These are phyloP conservation scores for Polychytrium aggregatum DNA, from an alignment of 192 early-diverging fungal genomes.

Conservation along the genomic window DNA sequence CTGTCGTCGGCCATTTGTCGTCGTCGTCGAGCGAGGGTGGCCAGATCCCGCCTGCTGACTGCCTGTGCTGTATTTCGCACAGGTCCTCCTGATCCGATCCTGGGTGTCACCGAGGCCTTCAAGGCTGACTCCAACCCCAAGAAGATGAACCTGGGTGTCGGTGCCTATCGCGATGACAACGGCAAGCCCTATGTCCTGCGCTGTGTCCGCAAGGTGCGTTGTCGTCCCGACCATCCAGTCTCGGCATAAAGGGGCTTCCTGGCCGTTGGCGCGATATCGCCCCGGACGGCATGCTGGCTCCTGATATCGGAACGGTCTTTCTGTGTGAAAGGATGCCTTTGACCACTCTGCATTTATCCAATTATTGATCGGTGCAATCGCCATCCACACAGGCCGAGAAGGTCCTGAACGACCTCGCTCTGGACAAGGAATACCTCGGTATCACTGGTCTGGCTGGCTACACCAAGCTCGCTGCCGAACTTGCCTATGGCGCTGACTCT, in stretches of 20 bases:
- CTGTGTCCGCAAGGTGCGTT: conserved; percentile 68
- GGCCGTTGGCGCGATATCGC: not conserved
- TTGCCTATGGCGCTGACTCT: conserved; percentile 76
- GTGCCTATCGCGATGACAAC: conserved; percentile 90
- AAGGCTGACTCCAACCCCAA: conserved; percentile 76
- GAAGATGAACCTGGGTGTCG: conserved; percentile 98
- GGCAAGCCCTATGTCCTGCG: conserved; percentile 83
- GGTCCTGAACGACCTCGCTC: conserved; percentile 45
- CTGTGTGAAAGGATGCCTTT: not conserved
- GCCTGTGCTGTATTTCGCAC: too few species aligned
- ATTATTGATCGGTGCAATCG: too few species aligned
- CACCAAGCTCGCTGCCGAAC: conserved; percentile 64
- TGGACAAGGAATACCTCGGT: conserved; percentile 95
- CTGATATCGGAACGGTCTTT: too few species aligned
- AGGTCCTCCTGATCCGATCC: conserved; percentile 47
- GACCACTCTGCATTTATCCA: conserved; percentile 1
- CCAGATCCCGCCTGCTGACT: too few species aligned
- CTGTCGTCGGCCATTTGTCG: too few species aligned
- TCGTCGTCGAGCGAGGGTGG: too few species aligned
- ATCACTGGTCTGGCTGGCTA: conserved; percentile 87
- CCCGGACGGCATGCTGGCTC: too few species aligned
- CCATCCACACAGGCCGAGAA: conserved; percentile 65
- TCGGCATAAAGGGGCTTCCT: not conserved
- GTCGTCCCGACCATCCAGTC: too few species aligned
- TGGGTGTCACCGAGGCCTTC: conserved; percentile 84